Percentiles rank a stretch among this genome's conserved stretches.
These are phyloP conservation scores for Dioscorea zingiberensis DNA, from an alignment of 106 monocot genomes.

Conservation along the genomic window DNA sequence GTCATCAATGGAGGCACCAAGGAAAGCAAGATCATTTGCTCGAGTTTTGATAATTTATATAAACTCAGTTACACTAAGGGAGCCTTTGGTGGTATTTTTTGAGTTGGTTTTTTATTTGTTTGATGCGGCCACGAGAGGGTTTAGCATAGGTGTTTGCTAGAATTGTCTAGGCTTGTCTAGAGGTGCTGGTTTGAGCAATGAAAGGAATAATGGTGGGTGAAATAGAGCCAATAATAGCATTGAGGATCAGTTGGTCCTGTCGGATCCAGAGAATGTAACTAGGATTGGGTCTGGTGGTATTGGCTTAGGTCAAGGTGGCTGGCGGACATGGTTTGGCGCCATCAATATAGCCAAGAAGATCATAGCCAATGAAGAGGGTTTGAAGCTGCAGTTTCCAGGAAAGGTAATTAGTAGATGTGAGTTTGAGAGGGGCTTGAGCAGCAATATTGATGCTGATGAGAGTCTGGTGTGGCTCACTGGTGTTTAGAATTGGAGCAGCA, in stretches of 20 bases:
- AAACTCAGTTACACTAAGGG: neutral
- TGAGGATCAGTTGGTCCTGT: conserved; percentile 10
- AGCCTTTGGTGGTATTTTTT: neutral
- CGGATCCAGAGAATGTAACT: neutral
- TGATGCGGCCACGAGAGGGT: neutral
- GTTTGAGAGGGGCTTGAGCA: too few relatives aligned
- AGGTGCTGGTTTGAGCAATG: conserved; percentile 1
- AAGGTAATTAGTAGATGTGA: conserved; percentile 3
- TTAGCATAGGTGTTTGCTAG: conserved; percentile 5
- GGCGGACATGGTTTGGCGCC: neutral
- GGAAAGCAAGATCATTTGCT: conserved; percentile 3
- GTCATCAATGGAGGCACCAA: neutral
- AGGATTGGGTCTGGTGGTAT: neutral
- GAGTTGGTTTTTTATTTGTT: conserved; percentile 1
- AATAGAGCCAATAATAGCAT: conserved; percentile 6
- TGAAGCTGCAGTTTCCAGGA: conserved; percentile 10
- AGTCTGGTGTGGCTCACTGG: too few relatives aligned
- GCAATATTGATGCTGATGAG: too few relatives aligned
- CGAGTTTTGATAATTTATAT: neutral
- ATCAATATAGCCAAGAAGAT: conserved; percentile 14
- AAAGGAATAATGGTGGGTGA: neutral
- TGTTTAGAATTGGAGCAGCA: too few relatives aligned
- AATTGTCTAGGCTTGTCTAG: conserved; percentile 7
- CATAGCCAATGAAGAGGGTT: conserved; percentile 2
- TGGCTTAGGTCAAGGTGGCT: neutral